Evolutionary conservation across 2,329 filamentous ascomycete genomes (phyloP), one percentile per base, ranked within the genome.

Genomic region (Fusarium lateritium): DNA sequence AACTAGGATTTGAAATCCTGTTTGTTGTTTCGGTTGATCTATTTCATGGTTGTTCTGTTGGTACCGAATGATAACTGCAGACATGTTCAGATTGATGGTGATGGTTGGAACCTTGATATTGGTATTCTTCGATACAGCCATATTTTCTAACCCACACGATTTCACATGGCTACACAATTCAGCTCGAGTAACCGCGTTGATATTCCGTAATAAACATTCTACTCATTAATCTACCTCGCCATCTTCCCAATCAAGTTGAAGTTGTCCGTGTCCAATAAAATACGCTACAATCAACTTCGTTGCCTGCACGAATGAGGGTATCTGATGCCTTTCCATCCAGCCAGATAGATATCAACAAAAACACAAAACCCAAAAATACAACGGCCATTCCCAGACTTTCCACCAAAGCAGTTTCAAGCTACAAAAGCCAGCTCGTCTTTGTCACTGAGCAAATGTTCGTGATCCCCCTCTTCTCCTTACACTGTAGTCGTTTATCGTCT

Each of bases 401-500:
- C 33, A 13, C 14, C 36, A 21, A 21, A n/a, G 28, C 28, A 11
- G 15, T 7, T 9, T 26, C 28, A 11, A 24, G 33, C 26, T 34
- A 33, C 40, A 39, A 26, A 36, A 21, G 31, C 26, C 31, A 24
- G n/a, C 19, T 40, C 44, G 17, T 53, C 26, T 51, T 31, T 44
- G 21, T 36, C 34, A 45, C 34, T 11, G 22, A 44, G 13, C 19
- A 50, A 40, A 42, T 52, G 42, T 49, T 39, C 28, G 44, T 57
- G 42, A 39, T 56, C 58, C 67, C 21, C 46, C 56, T 59, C 69
- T 53, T 59, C 11, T 26, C 19, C 15, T 38, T 45, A 46, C n/a
- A 31, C 39, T n/a, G n/a, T n/a, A 28, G n/a, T 36, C 33, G 28
- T 56, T 80, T 76, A 88, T 74, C 86, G 80, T 72, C 82, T 79